Evolutionary conservation across 2,329 filamentous ascomycete genomes (phyloP).

Genomic region (Sporothrix euskadiensis): DNA sequence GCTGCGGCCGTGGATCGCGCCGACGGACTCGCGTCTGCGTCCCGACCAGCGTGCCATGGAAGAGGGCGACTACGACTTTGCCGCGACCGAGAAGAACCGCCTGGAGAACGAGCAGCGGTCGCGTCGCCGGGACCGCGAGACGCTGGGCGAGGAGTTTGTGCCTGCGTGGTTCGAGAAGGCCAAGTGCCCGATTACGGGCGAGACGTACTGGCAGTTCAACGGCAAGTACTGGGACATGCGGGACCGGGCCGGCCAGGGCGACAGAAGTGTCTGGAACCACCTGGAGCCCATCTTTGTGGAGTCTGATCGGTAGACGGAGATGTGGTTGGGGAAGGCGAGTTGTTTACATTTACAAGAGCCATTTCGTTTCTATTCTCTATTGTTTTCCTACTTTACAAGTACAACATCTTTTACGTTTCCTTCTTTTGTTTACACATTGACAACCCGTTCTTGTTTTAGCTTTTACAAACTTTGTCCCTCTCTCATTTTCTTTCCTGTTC

Average conservation of each 20-base stretch:
- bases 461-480: not conserved
- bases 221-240: conserved; percentile 83
- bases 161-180: conserved; percentile 83
- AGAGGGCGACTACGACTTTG: conserved; percentile 93
- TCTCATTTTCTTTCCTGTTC: not conserved
- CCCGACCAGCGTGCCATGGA: conserved; percentile 98
- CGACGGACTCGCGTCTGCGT: conserved; percentile 88
- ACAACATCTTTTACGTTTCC: not conserved
- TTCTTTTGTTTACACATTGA: not conserved
- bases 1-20: conserved; percentile 75
- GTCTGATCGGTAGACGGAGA: not conserved
- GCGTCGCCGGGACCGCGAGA: conserved; percentile 71
- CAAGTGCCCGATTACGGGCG: conserved; percentile 75
- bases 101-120: conserved; percentile 89
- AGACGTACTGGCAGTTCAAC: conserved; percentile 87
- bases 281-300: conserved; percentile 69
- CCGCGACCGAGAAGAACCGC: conserved; percentile 89
- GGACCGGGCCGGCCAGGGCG: conserved; percentile 63
- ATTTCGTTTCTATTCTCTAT: not conserved
- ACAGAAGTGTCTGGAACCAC: conserved; percentile 63
- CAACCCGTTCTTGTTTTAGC: not conserved
- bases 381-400: not conserved
- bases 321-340: not conserved
- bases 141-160: conserved; percentile 74
- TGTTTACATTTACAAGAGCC: not conserved